phyloP scores from a whole-genome alignment of 2,329 filamentous ascomycete genomes.

The Cadophora gregata region DNA sequence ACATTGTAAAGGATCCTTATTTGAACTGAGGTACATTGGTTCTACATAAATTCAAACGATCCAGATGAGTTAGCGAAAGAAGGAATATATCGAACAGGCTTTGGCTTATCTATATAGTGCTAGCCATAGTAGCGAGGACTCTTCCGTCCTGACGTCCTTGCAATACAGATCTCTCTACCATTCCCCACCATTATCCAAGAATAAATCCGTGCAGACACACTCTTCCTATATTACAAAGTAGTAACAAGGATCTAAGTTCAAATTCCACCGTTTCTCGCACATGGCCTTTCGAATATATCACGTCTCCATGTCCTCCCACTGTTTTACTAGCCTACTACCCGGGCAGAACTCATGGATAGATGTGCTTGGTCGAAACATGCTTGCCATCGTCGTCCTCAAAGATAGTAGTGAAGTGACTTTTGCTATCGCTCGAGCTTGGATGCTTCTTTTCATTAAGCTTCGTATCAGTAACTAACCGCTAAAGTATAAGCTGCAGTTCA shows the following conservation, averaged over 20 bases:
- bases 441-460: constrained; percentile 8
- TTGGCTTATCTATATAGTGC: too few relatives aligned
- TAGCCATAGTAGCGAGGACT: too few relatives aligned
- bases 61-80: too few relatives aligned
- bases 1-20: constrained; percentile 26
- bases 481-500: neutral
- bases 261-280: neutral
- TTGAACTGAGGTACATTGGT: constrained; percentile 22
- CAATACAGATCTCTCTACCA: too few relatives aligned
- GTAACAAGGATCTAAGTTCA: too few relatives aligned
- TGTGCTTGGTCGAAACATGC: neutral
- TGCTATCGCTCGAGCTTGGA: constrained; percentile 5
- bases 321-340: neutral
- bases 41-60: too few relatives aligned
- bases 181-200: too few relatives aligned
- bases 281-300: neutral
- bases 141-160: too few relatives aligned
- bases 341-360: constrained; percentile 1
- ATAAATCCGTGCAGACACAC: too few relatives aligned
- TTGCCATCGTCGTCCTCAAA: neutral
- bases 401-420: constrained; percentile 3
- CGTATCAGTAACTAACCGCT: neutral
- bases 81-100: too few relatives aligned
- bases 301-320: neutral
- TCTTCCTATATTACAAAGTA: too few relatives aligned